Evolutionary conservation across 495 filamentous ascomycete genomes (phyloP), one percentile per base, ranked within the genome.

Genomic region (Symbiotaphrina buchneri): DNA sequence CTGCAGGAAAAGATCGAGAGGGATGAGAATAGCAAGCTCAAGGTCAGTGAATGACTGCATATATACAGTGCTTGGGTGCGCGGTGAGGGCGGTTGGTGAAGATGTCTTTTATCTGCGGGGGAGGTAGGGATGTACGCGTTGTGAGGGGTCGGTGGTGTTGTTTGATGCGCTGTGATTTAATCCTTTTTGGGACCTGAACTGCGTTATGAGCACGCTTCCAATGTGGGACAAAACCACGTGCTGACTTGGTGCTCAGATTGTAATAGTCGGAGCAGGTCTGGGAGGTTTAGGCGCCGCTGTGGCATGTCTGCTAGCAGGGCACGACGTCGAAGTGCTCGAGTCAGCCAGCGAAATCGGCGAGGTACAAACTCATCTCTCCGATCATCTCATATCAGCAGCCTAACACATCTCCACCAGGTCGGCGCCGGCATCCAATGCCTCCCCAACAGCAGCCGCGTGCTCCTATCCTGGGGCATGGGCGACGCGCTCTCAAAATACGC

Each of bases 361-460:
- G n/a, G n/a, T n/a, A n/a, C n/a, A n/a, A n/a, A n/a, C n/a, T n/a
- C n/a, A n/a, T n/a, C n/a, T n/a, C n/a, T n/a, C n/a, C n/a, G n/a
- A n/a, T n/a, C n/a, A n/a, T n/a, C n/a, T n/a, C n/a, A n/a, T n/a
- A n/a, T n/a, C n/a, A n/a, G n/a, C n/a, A n/a, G n/a, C n/a, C n/a
- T n/a, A n/a, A n/a, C n/a, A n/a, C n/a, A n/a, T n/a, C n/a, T n/a
- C n/a, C n/a, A 14, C 10, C 30, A 44, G 35, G 40, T 53, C 6
- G 51, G 51, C 13, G 49, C 51, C 10, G 49, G 49, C n/a, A 43
- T 52, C 21, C 49, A 51, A 37, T 35, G 43, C 33, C 46, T 43
- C 1, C 51, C 51, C 27, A 55, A 54, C 30, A 34, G 37, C 1
- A 41, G 39, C n/a, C 43, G 45, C 14, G 28, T 52, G 14, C 44